phyloP scores from a whole-genome alignment of 177 flowering plant genomes.

The Vitis hybrid region DNA sequence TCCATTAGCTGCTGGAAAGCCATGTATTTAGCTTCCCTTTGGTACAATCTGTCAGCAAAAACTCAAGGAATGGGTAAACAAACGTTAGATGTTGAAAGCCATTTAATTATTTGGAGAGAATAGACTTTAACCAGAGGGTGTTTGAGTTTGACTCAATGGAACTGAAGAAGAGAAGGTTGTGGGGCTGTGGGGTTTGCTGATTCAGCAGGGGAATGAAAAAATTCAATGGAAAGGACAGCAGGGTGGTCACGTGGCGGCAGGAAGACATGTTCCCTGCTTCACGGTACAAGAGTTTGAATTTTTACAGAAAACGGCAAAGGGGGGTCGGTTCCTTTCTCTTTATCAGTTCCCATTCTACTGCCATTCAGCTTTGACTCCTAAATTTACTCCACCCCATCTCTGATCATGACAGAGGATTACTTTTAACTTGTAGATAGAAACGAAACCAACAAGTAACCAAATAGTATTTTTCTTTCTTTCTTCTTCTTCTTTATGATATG shows the following conservation, averaged over 20 bases:
- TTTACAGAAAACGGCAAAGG: slow-evolving; percentile 2
- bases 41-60: too few relatives aligned
- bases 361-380: neutral
- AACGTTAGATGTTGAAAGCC: too few relatives aligned
- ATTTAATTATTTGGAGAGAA: too few relatives aligned
- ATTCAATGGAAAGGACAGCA: neutral
- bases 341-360: neutral
- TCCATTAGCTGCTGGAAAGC: too few relatives aligned
- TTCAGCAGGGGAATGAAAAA: too few relatives aligned
- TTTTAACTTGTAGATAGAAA: neutral
- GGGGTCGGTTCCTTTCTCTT: slow-evolving; percentile 2
- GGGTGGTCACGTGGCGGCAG: neutral
- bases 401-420: too few relatives aligned
- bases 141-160: neutral
- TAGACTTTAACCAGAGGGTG: neutral
- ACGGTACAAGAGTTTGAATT: slow-evolving; percentile 1
- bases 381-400: neutral
- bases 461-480: too few relatives aligned
- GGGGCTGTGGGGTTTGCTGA: neutral
- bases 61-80: too few relatives aligned
- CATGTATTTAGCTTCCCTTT: too few relatives aligned
- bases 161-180: neutral
- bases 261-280: slow-evolving; percentile 6
- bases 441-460: too few relatives aligned
- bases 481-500: too few relatives aligned